phyloP scores from a whole-genome alignment of 2,329 filamentous ascomycete genomes.

The Fusarium sulawesiense region DNA sequence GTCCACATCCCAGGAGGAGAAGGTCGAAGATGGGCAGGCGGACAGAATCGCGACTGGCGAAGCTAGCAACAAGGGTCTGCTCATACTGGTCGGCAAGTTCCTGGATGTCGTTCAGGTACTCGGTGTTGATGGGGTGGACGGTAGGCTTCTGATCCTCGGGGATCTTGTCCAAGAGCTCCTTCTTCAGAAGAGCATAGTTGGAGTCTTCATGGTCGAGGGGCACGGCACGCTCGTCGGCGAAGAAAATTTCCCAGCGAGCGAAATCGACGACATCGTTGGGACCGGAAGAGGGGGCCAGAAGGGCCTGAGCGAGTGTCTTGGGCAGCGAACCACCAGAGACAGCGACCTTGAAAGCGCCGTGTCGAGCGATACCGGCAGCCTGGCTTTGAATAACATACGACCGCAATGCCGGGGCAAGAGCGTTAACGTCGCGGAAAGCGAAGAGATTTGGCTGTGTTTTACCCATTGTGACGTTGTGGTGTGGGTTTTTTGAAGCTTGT shows the following conservation, averaged over 20 bases:
- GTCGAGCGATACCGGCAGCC: constrained; percentile 80
- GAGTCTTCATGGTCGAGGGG: constrained; percentile 92
- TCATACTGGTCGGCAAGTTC: constrained; percentile 96
- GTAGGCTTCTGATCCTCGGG: constrained; percentile 73
- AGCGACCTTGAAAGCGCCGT: constrained; percentile 88
- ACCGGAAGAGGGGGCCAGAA: constrained; percentile 68
- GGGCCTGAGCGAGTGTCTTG: constrained; percentile 84
- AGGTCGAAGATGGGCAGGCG: constrained; percentile 96
- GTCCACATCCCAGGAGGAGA: constrained; percentile 90
- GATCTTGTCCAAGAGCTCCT: constrained; percentile 89
- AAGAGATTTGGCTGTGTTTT: constrained; percentile 77
- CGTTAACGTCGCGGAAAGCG: constrained; percentile 76
- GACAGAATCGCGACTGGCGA: constrained; percentile 93
- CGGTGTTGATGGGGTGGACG: constrained; percentile 80
- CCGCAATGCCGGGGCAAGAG: constrained; percentile 81
- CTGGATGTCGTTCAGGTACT: constrained; percentile 78
- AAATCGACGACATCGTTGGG: constrained; percentile 77
- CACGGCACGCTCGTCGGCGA: constrained; percentile 96
- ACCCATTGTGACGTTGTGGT: constrained; percentile 57
- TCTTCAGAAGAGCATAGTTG: constrained; percentile 90
- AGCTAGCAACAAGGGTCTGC: constrained; percentile 83
- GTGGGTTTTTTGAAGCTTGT: constrained; percentile 24
- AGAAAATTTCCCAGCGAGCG: constrained; percentile 96
- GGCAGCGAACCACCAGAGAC: constrained; percentile 95
- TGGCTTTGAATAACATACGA: constrained; percentile 86